Percentiles rank a stretch among this genome's conserved stretches.
phyloP scores from a whole-genome alignment of 257 asterid species.

The Solanum bulbocastanum region DNA sequence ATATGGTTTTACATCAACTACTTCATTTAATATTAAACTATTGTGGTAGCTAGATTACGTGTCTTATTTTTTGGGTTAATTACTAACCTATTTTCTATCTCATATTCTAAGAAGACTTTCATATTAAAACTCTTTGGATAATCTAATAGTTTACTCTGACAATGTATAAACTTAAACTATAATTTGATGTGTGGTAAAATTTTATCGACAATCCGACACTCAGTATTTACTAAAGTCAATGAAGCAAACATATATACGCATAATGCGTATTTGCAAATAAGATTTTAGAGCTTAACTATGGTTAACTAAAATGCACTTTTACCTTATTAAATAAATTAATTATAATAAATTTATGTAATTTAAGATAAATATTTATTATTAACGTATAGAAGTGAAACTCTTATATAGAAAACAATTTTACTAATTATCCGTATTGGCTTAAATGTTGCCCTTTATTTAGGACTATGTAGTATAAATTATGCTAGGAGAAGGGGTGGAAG shows the following conservation, averaged over 20 bases:
- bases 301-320: background rate
- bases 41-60: background rate
- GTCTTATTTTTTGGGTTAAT: too few species aligned
- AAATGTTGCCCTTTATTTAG: background rate
- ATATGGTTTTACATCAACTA: too few species aligned
- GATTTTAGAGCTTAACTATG: background rate
- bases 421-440: background rate
- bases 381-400: background rate
- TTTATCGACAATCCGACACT: too few species aligned
- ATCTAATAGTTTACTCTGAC: background rate
- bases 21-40: background rate
- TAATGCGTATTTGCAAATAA: too few species aligned
- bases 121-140: too few species aligned
- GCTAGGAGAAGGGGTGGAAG: background rate
- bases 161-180: too few species aligned
- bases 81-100: too few species aligned
- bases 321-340: background rate
- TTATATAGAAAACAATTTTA: background rate
- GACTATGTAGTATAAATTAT: background rate
- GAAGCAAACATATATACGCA: background rate
- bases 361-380: too few species aligned
- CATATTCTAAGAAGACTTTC: too few species aligned
- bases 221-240: too few species aligned
- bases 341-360: too few species aligned
- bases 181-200: background rate